phyloP scores from a whole-genome alignment of 768 basidiomycete species.

The Suillus discolor region DNA sequence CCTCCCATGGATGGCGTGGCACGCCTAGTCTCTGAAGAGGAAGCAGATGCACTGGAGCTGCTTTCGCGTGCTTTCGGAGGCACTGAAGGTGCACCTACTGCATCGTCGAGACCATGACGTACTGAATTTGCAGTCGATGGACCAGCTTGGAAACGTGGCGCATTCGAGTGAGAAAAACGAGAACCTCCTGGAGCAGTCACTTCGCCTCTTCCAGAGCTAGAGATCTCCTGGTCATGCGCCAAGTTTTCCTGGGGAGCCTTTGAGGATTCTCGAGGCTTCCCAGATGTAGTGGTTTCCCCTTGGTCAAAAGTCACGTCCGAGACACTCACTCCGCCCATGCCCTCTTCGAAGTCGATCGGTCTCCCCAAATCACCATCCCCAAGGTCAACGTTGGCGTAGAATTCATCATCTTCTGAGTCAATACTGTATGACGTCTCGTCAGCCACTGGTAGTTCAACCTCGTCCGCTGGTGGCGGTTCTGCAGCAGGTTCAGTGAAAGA shows the following conservation, averaged over 20 bases:
- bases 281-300: neutral
- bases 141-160: neutral
- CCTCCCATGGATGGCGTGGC: constrained; percentile 46
- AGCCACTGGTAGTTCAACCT: constrained; percentile 14
- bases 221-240: neutral
- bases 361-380: constrained; percentile 43
- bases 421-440: constrained; percentile 46
- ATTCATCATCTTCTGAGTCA: constrained; percentile 67
- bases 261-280: neutral
- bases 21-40: constrained; percentile 21
- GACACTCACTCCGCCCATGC: constrained; percentile 21
- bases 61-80: neutral
- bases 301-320: constrained; percentile 8
- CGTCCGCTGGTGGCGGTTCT: constrained; percentile 1
- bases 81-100: neutral
- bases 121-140: neutral
- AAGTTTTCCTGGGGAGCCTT: neutral
- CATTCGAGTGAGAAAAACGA: neutral
- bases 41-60: neutral
- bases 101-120: neutral
- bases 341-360: constrained; percentile 45
- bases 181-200: neutral
- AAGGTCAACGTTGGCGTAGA: constrained; percentile 60
- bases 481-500: constrained; percentile 14
- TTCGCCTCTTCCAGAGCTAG: neutral